Evolutionary conservation across 108 stramenopile genomes (phyloP), one percentile per base, ranked within the genome.

Genomic region (Fragilariopsis cylindrus): DNA sequence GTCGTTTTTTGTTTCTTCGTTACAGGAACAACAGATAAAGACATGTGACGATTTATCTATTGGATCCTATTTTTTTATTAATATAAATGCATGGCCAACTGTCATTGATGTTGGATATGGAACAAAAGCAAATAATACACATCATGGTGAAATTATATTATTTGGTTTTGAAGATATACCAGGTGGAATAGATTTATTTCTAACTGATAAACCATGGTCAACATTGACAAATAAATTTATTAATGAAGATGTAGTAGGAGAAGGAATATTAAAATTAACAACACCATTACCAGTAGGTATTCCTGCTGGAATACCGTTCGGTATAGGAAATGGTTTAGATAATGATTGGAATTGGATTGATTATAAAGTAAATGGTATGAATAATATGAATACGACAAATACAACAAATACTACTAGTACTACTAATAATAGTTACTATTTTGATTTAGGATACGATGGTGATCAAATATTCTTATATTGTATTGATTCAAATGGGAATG

Each of bases 151-250:
- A 48, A 75, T 89, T 15, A 65, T 46, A 0, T 65, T 89, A 8
- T 71, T 86, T 44, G 58, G 81, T 1, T 68, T 89, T 57, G 72
- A 58, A n/a, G 78, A 84, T 60, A 53, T 89, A 21, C 85, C 88
- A 1, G 80, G 63, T 12, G 65, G 70, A 18, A 43, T 80, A 16
- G 50, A 50, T 12, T 43, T 89, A 19, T 85, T 80, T 57, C 30
- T 88, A 67, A 88, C 87, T 44, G 85, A 88, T 65, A 76, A 84
- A 65, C 83, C 82, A 6, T 88, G 84, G 84, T 77, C 72, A 18
- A 40, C 16, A 7, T 12, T 11, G 12, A 30, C 11, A 21, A 60
- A 18, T 60, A 11, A 19, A 56, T 60, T 60, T 19, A 85, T 80
- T 16, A 69, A 40, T 1, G 46, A 45, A 7, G 76, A 81, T 69